Evolutionary conservation across 2,329 filamentous ascomycete species (phyloP).

Genomic region (Microsporum audouinii): DNA sequence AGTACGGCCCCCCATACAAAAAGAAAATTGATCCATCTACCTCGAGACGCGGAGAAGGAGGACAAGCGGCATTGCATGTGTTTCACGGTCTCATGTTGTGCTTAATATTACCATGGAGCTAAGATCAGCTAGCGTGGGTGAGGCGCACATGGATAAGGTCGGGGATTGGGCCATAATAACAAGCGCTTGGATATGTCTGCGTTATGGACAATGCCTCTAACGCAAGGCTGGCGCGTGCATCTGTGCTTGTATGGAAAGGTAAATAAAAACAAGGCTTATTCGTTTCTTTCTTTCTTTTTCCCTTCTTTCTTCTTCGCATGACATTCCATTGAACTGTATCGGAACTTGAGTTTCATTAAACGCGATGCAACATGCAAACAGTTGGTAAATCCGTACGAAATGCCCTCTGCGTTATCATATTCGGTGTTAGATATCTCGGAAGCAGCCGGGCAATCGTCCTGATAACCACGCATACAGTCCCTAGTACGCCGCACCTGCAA

Average conservation of each 20-base stretch:
- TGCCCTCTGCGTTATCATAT: background rate
- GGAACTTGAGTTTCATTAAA: background rate
- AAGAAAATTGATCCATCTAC: background rate
- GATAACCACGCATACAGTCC: background rate
- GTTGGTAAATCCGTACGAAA: background rate
- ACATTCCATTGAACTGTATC: slow-evolving; percentile 1
- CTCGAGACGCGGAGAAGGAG: background rate
- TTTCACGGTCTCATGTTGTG: background rate
- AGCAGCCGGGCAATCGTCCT: background rate
- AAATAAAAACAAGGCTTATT: background rate
- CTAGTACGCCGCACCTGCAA: background rate
- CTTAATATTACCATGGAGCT: background rate
- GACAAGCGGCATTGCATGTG: slow-evolving; percentile 1
- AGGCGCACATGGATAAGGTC: background rate
- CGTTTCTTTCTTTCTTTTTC: background rate
- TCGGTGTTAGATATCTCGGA: background rate
- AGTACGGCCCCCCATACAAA: background rate
- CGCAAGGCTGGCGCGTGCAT: background rate
- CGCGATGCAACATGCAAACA: background rate
- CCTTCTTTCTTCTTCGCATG: background rate
- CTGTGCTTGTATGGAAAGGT: background rate
- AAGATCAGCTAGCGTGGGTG: background rate
- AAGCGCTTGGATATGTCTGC: background rate
- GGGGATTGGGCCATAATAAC: background rate
- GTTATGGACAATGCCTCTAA: background rate